phyloP scores from a whole-genome alignment of 2,329 filamentous ascomycete species.

The Fusarium austroafricanum region DNA sequence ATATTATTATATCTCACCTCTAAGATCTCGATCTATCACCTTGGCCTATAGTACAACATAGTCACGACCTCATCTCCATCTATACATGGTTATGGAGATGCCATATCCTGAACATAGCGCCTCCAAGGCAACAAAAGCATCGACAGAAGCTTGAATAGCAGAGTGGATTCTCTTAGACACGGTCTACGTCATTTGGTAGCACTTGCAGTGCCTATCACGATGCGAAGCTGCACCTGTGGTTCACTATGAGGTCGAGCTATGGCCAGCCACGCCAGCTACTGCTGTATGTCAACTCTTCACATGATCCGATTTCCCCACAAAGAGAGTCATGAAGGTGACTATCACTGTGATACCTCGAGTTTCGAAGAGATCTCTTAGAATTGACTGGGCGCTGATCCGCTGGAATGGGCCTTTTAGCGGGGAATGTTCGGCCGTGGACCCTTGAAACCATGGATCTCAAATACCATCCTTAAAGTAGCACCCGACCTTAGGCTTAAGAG shows the following conservation, averaged over 20 bases:
- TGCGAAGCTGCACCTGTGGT: slow-evolving; percentile 29
- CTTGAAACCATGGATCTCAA: slow-evolving; percentile 22
- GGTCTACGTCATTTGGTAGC: slow-evolving; percentile 46
- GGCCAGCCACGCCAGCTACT: neutral
- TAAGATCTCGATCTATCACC: slow-evolving; percentile 26
- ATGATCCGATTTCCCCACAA: slow-evolving; percentile 31
- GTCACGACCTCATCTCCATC: neutral
- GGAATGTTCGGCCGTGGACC: slow-evolving; percentile 24
- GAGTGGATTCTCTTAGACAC: slow-evolving; percentile 22
- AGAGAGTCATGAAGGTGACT: slow-evolving; percentile 21
- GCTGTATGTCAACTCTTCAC: slow-evolving; percentile 18
- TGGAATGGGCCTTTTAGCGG: slow-evolving; percentile 25
- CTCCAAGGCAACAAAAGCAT: slow-evolving; percentile 1
- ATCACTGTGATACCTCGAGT: slow-evolving; percentile 10
- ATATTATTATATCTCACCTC: slow-evolving; percentile 18
- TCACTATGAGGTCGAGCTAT: slow-evolving; percentile 7
- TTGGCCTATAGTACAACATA: neutral
- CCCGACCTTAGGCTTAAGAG: neutral
- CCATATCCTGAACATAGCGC: slow-evolving; percentile 6
- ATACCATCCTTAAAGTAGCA: neutral
- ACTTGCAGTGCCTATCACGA: slow-evolving; percentile 35
- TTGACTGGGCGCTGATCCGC: neutral
- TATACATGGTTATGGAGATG: neutral
- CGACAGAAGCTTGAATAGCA: slow-evolving; percentile 28
- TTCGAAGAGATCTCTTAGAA: neutral